Evolutionary conservation across 148 eudicot species (phyloP), one percentile per base, ranked within the genome.

Genomic region (Chenopodium berlandieri): DNA sequence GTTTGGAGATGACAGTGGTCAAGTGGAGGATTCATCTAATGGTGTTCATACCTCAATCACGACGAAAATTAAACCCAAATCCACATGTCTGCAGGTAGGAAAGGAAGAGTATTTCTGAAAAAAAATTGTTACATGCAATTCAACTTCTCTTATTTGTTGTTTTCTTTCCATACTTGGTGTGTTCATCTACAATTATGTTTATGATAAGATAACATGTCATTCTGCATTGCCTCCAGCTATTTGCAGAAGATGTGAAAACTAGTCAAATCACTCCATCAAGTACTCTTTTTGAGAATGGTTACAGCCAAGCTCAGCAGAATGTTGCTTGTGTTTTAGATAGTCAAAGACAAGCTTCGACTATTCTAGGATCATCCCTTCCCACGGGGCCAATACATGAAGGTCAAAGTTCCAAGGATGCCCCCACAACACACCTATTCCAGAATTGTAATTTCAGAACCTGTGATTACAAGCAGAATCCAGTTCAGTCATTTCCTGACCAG

Each of bases 81-180:
- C 54, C 79, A 90, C 82, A 66, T 89, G 20, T 84, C 77, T 88
- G 37, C 91, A 91, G 94, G 94, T 91, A 79, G 34, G 82, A 79
- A 22, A 71, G 68, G 50, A 50, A 50, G 19, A 56, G 62, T 5
- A 2, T 40, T 40, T 40, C 44, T 40, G 7, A 0, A 14, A 56
- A 81, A 5, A 7, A 10, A 60, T 37, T 44, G 69, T 72, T 50
- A 16, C 23, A 52, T 46, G n/a, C 17, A 7, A 44, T 10, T 46
- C 25, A 44, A 46, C 64, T 22, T 31, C 32, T 23, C 2, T 17
- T 20, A 23, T 56, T n/a, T n/a, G 52, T 16, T 81, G 52, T 0
- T 32, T 64, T 8, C 13, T 17, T 25, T 81, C 7, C 34, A 9
- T 2, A 30, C 2, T 30, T 77, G 22, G 22, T 19, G 65, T 76